Conservation (phyloP, 495 filamentous ascomycete genomes). For the Penicillium desertorum region DNA sequence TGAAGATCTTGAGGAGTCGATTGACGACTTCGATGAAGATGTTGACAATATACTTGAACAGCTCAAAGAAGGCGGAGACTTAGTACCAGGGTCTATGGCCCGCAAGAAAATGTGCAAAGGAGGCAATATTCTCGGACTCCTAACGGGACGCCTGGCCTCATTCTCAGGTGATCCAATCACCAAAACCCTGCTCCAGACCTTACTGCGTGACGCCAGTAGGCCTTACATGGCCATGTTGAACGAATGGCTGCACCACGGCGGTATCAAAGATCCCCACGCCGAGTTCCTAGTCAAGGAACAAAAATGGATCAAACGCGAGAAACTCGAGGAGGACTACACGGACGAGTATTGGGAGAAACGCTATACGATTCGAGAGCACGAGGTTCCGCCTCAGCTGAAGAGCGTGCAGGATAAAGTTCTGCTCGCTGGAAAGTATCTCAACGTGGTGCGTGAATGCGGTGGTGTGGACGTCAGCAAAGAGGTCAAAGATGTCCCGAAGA, state of each 20-base stretch:
- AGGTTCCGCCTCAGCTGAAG: slow-evolving; percentile 90
- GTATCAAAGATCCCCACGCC: slow-evolving; percentile 88
- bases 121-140: slow-evolving; percentile 78
- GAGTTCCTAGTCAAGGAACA: slow-evolving; percentile 96
- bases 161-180: slow-evolving; percentile 94
- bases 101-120: slow-evolving; percentile 94
- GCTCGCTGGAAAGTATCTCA: slow-evolving; percentile 94
- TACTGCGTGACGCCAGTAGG: slow-evolving; percentile 83
- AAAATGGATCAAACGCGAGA: slow-evolving; percentile 88
- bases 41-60: slow-evolving; percentile 88
- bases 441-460: slow-evolving; percentile 94
- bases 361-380: slow-evolving; percentile 88
- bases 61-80: slow-evolving; percentile 73
- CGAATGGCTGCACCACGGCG: slow-evolving; percentile 96
- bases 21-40: slow-evolving; percentile 70
- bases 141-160: slow-evolving; percentile 78
- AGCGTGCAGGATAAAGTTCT: slow-evolving; percentile 91
- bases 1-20: slow-evolving; percentile 79
- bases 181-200: slow-evolving; percentile 69
- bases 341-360: slow-evolving; percentile 99
- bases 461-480: slow-evolving; percentile 92
- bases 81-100: slow-evolving; percentile 71
- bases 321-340: slow-evolving; percentile 92
- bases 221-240: slow-evolving; percentile 99
- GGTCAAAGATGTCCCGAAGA: slow-evolving; percentile 82